These are phyloP conservation scores for Graphilbum ipis-grandicollis DNA, from an alignment of 2,329 filamentous ascomycete genomes.

Conservation along the genomic window DNA sequence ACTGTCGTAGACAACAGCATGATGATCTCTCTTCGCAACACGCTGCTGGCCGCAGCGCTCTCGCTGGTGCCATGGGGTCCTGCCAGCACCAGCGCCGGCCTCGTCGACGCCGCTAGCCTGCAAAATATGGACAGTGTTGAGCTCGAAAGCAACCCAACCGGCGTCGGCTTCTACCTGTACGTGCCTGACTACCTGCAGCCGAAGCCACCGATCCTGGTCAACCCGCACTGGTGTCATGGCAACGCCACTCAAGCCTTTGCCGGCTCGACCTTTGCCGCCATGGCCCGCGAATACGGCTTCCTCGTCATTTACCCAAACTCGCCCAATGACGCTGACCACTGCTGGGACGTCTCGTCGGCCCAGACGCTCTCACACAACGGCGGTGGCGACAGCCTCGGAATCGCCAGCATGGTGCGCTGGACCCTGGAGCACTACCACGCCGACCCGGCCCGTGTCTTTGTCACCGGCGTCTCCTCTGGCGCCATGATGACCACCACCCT, in stretches of 20 bases:
- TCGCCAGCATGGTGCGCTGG: slow-evolving; percentile 36
- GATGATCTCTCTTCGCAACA: too few relatives aligned
- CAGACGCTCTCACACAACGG: slow-evolving; percentile 29
- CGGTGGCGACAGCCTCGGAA: slow-evolving; percentile 32
- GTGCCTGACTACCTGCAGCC: slow-evolving; percentile 23
- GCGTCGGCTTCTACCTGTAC: slow-evolving; percentile 34
- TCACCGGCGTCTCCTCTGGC: slow-evolving; percentile 31
- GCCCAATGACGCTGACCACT: slow-evolving; percentile 23
- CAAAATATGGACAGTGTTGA: slow-evolving; percentile 2
- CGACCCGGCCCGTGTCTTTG: slow-evolving; percentile 29
- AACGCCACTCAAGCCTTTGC: slow-evolving; percentile 29
- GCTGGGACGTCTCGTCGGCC: slow-evolving; percentile 40
- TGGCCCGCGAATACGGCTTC: slow-evolving; percentile 35
- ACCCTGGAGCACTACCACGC: slow-evolving; percentile 26
- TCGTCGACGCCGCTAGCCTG: background rate
- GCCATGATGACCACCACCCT: slow-evolving; percentile 40
- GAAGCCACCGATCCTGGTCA: slow-evolving; percentile 34
- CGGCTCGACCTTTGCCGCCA: slow-evolving; percentile 31
- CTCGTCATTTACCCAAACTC: slow-evolving; percentile 26
- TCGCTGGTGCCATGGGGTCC: too few relatives aligned
- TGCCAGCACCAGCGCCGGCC: too few relatives aligned
- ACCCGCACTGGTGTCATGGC: slow-evolving; percentile 39
- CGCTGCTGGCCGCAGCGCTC: too few relatives aligned
- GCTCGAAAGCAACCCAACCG: slow-evolving; percentile 28
- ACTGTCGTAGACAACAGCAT: too few relatives aligned